Conservation (phyloP, 495 filamentous ascomycete species). For the Aspergillus kassunensis region DNA sequence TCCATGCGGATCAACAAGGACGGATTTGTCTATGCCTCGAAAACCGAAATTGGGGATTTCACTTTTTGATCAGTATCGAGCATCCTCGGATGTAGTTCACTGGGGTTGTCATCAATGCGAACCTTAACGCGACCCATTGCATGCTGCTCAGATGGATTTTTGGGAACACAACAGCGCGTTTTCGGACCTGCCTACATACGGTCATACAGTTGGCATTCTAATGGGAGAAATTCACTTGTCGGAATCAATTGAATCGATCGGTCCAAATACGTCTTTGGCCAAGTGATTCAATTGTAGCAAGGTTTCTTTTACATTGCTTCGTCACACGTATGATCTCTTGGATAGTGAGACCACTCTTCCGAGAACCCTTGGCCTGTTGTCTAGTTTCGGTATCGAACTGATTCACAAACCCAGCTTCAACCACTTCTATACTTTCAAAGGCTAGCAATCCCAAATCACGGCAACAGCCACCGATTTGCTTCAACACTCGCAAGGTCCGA, state of each 20-base stretch:
- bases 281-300: constrained; percentile 39
- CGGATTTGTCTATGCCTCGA: constrained; percentile 30
- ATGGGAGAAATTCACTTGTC: constrained; percentile 45
- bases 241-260: constrained; percentile 37
- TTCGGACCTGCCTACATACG: constrained; percentile 34
- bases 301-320: constrained; percentile 33
- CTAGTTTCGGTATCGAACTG: constrained; percentile 35
- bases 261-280: constrained; percentile 20
- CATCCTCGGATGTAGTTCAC: constrained; percentile 20
- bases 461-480: constrained; percentile 51
- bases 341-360: constrained; percentile 18
- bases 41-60: constrained; percentile 24
- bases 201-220: constrained; percentile 21
- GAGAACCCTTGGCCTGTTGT: constrained; percentile 35
- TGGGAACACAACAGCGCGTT: constrained; percentile 36
- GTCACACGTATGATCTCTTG: constrained; percentile 21
- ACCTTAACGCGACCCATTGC: constrained; percentile 18
- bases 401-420: constrained; percentile 12
- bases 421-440: constrained; percentile 22
- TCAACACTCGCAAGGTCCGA: constrained; percentile 41
- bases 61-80: constrained; percentile 35
- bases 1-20: constrained; percentile 40
- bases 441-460: constrained; percentile 48
- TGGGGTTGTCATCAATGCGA: constrained; percentile 15
- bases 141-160: constrained; percentile 19